These are phyloP conservation scores for Apophysomyces elegans DNA, from an alignment of 371 early-diverging fungal genomes.

Conservation along the genomic window DNA sequence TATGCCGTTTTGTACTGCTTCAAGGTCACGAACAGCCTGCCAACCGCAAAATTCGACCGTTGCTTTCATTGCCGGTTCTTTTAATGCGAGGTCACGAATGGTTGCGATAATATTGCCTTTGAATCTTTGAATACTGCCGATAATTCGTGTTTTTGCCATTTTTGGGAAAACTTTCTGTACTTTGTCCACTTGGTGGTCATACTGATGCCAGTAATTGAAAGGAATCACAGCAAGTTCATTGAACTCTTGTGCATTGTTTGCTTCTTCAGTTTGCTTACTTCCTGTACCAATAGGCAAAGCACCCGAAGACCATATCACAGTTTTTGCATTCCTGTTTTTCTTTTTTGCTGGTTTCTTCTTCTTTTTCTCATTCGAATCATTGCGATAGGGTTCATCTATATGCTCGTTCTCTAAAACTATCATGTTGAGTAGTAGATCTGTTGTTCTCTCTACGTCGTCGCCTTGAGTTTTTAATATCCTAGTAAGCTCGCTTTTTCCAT, in stretches of 20 bases:
- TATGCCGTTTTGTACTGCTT: slow-evolving; percentile 36
- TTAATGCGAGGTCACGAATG: slow-evolving; percentile 18
- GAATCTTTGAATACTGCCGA: slow-evolving; percentile 21
- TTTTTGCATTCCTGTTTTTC: slow-evolving; percentile 13
- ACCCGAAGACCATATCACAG: slow-evolving; percentile 14
- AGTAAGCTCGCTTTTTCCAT: slow-evolving; percentile 20
- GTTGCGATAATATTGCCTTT: slow-evolving; percentile 24
- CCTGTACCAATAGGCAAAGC: slow-evolving; percentile 8
- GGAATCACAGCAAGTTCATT: slow-evolving; percentile 28
- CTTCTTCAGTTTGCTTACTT: slow-evolving; percentile 1
- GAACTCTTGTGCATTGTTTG: not conserved
- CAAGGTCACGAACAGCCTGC: slow-evolving; percentile 28
- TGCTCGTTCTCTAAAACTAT: slow-evolving; percentile 26
- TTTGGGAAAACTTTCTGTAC: slow-evolving; percentile 26
- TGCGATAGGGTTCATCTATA: not conserved
- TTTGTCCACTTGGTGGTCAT: slow-evolving; percentile 22
- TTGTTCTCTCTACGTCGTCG: slow-evolving; percentile 44
- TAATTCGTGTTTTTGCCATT: slow-evolving; percentile 10
- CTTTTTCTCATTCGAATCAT: slow-evolving; percentile 11
- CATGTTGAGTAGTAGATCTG: slow-evolving; percentile 37
- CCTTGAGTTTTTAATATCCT: slow-evolving; percentile 24
- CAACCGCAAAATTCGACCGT: slow-evolving; percentile 20
- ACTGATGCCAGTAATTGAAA: slow-evolving; percentile 48
- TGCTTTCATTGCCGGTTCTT: slow-evolving; percentile 20
- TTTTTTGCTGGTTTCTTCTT: slow-evolving; percentile 17